phyloP scores from a whole-genome alignment of 208 protist genomes.

The Leishmania braziliensis region DNA sequence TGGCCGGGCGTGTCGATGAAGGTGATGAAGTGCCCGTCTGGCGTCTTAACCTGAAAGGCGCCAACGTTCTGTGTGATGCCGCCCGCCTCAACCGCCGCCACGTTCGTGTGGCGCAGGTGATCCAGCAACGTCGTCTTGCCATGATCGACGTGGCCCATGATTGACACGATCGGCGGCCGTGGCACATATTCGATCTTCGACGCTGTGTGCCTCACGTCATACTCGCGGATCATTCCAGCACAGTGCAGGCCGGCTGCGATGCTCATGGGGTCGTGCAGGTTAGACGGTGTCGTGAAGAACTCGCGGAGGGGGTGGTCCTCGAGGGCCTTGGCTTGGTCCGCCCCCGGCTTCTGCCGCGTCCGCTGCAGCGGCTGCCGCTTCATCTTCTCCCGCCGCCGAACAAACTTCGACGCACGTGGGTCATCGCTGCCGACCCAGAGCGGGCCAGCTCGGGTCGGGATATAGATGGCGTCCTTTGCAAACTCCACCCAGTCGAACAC shows the following conservation, averaged over 20 bases:
- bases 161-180: conserved; percentile 95
- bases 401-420: conserved; percentile 73
- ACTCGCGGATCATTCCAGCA: conserved; percentile 76
- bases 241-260: conserved; percentile 80
- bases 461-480: conserved; percentile 86
- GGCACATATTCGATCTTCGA: conserved; percentile 73
- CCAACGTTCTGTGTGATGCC: conserved; percentile 99
- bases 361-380: conserved; percentile 81
- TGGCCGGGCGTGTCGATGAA: conserved; percentile 99
- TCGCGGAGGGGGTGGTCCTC: conserved; percentile 86
- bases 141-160: conserved; percentile 99
- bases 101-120: conserved; percentile 91
- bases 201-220: conserved; percentile 86
- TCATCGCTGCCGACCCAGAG: conserved; percentile 90
- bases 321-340: conserved; percentile 72
- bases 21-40: conserved; percentile 79
- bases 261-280: conserved; percentile 80
- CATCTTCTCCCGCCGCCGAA: conserved; percentile 84
- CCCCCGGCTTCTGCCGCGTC: conserved; percentile 66
- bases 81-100: conserved; percentile 95
- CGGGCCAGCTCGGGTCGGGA: conserved; percentile 79
- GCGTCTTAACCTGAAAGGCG: conserved; percentile 82
- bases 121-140: conserved; percentile 98
- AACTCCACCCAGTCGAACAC: conserved; percentile 90
- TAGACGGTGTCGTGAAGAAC: conserved; percentile 86